phyloP scores from a whole-genome alignment of 2,329 filamentous ascomycete genomes.

The Ophiostoma quercus region DNA sequence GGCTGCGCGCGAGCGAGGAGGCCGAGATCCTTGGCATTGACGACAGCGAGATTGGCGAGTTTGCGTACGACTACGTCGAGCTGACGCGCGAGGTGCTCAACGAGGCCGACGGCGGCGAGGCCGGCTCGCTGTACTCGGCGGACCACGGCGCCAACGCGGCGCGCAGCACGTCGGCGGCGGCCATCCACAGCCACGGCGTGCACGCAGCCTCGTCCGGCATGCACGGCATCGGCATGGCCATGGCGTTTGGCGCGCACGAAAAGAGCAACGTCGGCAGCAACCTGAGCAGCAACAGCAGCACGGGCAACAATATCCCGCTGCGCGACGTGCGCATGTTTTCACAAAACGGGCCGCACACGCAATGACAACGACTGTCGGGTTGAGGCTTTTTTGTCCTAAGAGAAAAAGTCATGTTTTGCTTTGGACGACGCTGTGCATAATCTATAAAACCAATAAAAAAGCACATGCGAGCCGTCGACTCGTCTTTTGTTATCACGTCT shows the following conservation, averaged over 20 bases:
- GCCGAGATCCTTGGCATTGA: conserved; percentile 82
- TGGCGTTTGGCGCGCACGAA: conserved; percentile 37
- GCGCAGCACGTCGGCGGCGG: neutral
- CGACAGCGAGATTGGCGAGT: conserved; percentile 86
- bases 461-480: conserved; percentile 6
- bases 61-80: conserved; percentile 93
- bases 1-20: conserved; percentile 67
- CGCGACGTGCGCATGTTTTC: conserved; percentile 43
- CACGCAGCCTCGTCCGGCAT: conserved; percentile 14
- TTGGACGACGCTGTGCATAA: conserved; percentile 4
- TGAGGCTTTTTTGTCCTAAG: conserved; percentile 9
- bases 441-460: neutral
- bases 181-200: neutral
- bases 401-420: neutral
- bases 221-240: conserved; percentile 21
- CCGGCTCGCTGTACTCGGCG: conserved; percentile 32
- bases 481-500: neutral
- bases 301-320: conserved; percentile 45
- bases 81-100: conserved; percentile 48
- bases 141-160: conserved; percentile 19
- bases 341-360: conserved; percentile 26
- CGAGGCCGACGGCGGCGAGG: conserved; percentile 26
- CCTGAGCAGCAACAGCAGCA: conserved; percentile 46
- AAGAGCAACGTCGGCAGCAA: conserved; percentile 47
- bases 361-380: conserved; percentile 28